Conservation (phyloP, 495 filamentous ascomycete species). For the Xylaria sp. region DNA sequence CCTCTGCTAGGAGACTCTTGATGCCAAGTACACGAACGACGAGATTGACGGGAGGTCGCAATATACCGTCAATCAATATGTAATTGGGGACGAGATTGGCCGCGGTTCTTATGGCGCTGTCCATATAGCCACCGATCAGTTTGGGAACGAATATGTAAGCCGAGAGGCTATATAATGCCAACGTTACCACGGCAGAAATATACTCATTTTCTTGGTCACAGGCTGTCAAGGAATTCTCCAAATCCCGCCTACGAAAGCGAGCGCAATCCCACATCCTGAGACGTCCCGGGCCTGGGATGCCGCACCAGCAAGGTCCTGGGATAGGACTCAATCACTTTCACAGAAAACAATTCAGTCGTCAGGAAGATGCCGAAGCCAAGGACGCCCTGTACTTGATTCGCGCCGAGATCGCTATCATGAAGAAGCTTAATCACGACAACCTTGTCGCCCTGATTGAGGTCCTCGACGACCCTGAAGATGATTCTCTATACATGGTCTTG, state of each 20-base stretch:
- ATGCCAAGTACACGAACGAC: slow-evolving; percentile 87
- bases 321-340: slow-evolving; percentile 39
- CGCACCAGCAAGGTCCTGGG: slow-evolving; percentile 53
- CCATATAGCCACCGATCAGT: slow-evolving; percentile 89
- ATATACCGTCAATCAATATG: slow-evolving; percentile 91
- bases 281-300: slow-evolving; percentile 39
- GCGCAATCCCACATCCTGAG: slow-evolving; percentile 91
- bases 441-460: slow-evolving; percentile 93
- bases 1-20: slow-evolving; percentile 77
- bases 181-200: neutral
- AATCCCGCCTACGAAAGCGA: slow-evolving; percentile 87
- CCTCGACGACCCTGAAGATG: slow-evolving; percentile 91
- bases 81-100: slow-evolving; percentile 94
- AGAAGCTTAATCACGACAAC: slow-evolving; percentile 94
- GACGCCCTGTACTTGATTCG: slow-evolving; percentile 89
- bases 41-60: slow-evolving; percentile 77
- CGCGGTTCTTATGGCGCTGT: slow-evolving; percentile 95
- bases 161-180: neutral
- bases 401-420: slow-evolving; percentile 99
- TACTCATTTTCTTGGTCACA: slow-evolving; percentile 45
- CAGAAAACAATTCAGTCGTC: slow-evolving; percentile 40
- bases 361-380: slow-evolving; percentile 64
- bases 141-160: slow-evolving; percentile 90
- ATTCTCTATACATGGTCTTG: slow-evolving; percentile 97
- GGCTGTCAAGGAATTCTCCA: slow-evolving; percentile 98